Percentiles rank a stretch among this genome's conserved stretches.
These are phyloP conservation scores for Diplodia intermedia DNA, from an alignment of 2,329 filamentous ascomycete species.

Conservation along the genomic window DNA sequence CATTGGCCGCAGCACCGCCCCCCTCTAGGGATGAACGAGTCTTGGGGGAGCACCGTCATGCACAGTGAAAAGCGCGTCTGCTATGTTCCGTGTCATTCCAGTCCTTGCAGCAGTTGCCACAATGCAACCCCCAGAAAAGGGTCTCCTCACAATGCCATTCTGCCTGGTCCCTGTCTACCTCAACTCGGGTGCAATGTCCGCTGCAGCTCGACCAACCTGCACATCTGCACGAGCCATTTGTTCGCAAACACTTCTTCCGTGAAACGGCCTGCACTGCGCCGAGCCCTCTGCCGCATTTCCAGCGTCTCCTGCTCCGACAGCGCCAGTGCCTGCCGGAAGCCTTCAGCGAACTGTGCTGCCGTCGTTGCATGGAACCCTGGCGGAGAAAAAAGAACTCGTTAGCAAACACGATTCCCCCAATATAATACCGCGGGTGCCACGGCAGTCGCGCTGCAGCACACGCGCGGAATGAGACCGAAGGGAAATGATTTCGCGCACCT, in stretches of 20 bases:
- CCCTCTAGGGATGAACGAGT: background rate
- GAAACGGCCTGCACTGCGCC: constrained; percentile 81
- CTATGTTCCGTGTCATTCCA: constrained; percentile 22
- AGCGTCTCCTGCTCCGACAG: constrained; percentile 70
- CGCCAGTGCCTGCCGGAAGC: constrained; percentile 77
- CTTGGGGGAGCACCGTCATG: constrained; percentile 11
- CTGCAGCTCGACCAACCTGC: constrained; percentile 67
- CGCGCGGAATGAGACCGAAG: background rate
- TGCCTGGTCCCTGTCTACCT: constrained; percentile 16
- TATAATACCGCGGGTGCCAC: constrained; percentile 7
- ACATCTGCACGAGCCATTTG: constrained; percentile 79
- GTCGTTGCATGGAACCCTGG: constrained; percentile 85
- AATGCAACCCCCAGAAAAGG: constrained; percentile 9
- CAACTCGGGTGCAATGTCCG: constrained; percentile 23
- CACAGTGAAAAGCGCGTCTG: background rate
- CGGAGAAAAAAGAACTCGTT: background rate
- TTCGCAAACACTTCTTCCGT: constrained; percentile 84
- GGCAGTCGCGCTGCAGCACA: constrained; percentile 1
- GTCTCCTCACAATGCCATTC: constrained; percentile 20
- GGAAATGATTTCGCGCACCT: constrained; percentile 57
- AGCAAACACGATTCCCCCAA: constrained; percentile 17
- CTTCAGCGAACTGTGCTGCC: constrained; percentile 77
- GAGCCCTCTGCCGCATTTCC: constrained; percentile 76
- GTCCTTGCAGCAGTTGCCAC: constrained; percentile 28
- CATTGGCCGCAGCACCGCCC: constrained; percentile 10